These are phyloP conservation scores for Ceratocystis destructans DNA, from an alignment of 2,329 filamentous ascomycete species.

Conservation along the genomic window DNA sequence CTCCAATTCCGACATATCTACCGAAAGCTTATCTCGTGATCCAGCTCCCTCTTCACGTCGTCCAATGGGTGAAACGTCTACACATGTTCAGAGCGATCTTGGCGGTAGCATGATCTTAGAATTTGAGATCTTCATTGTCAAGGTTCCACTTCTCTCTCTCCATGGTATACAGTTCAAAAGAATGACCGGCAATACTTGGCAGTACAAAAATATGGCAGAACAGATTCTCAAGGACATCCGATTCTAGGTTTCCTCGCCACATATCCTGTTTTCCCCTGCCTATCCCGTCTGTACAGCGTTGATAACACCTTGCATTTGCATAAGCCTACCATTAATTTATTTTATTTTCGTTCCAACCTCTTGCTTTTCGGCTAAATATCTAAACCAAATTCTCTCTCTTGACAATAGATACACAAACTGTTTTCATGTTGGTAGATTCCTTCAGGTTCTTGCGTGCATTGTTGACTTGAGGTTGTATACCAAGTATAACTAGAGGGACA, in stretches of 20 bases:
- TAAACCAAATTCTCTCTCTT: neutral
- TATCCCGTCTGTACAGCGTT: neutral
- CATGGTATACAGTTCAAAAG: slow-evolving; percentile 98
- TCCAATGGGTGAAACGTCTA: slow-evolving; percentile 62
- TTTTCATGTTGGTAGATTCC: neutral
- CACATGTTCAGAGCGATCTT: slow-evolving; percentile 79
- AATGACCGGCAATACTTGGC: slow-evolving; percentile 88
- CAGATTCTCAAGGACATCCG: slow-evolving; percentile 79
- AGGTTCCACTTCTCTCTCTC: slow-evolving; percentile 80
- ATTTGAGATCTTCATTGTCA: slow-evolving; percentile 96
- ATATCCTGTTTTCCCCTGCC: no score
- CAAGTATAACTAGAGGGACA: no score
- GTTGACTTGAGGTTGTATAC: no score
- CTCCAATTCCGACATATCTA: slow-evolving; percentile 74
- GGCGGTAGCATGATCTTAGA: slow-evolving; percentile 71
- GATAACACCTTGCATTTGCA: neutral
- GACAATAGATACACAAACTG: neutral
- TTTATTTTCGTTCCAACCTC: neutral
- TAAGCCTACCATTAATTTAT: neutral
- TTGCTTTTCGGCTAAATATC: neutral
- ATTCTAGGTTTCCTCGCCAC: slow-evolving; percentile 30
- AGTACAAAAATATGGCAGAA: slow-evolving; percentile 97
- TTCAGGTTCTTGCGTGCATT: no score
- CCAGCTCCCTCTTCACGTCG: slow-evolving; percentile 35
- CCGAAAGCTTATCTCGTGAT: slow-evolving; percentile 53